These are phyloP conservation scores for Pleurotus djamor DNA, from an alignment of 768 basidiomycete species.

Conservation along the genomic window DNA sequence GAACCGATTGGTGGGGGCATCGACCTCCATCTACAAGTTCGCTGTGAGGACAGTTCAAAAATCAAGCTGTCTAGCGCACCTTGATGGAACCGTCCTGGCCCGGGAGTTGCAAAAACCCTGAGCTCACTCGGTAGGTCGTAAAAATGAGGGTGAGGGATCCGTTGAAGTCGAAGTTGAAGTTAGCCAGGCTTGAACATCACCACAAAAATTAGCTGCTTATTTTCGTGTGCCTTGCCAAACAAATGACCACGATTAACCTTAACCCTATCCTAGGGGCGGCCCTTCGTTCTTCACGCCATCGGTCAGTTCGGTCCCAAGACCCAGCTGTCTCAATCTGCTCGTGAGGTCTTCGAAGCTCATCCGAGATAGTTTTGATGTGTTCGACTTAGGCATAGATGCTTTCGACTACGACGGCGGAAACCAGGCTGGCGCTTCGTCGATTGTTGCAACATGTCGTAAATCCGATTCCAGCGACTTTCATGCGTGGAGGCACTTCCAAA, in stretches of 20 bases:
- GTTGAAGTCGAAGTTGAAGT: no score
- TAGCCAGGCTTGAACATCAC: no score
- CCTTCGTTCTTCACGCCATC: no score
- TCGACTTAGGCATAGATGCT: background rate
- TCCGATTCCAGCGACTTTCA: slow-evolving; percentile 50
- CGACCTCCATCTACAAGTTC: background rate
- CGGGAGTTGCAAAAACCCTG: no score
- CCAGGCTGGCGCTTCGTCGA: background rate
- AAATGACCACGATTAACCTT: background rate
- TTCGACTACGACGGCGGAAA: background rate
- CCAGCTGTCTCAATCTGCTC: no score
- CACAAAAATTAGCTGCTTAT: background rate
- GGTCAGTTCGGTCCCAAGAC: no score
- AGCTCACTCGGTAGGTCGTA: no score
- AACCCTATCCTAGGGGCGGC: background rate
- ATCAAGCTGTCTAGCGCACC: no score
- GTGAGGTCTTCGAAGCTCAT: no score
- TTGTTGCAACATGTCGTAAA: slow-evolving; percentile 18
- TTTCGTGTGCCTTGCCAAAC: background rate
- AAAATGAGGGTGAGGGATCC: no score
- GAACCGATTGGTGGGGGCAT: slow-evolving; percentile 3
- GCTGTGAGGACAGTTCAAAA: background rate
- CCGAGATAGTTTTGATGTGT: background rate
- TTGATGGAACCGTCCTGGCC: no score
- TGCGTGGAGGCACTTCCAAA: slow-evolving; percentile 78